Base-by-base conservation (phyloP, 345 rosid genomes). In the Xanthoceras sorbifolium region DNA sequence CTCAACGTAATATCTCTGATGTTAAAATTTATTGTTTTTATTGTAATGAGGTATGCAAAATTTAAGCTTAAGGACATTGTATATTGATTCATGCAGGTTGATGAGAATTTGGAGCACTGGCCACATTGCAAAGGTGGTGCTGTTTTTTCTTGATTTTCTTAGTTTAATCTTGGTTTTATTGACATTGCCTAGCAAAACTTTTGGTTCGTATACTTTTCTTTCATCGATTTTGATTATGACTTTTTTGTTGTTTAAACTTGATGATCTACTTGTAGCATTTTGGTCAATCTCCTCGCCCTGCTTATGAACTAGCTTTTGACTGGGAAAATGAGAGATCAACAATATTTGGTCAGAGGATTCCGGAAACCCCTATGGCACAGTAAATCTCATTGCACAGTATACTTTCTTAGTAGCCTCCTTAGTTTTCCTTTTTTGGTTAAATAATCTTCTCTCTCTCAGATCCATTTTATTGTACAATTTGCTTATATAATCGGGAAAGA, bases 301-400 rank as follows among this genome's bases (percentile, higher is more conserved):
- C 99, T 40, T 96, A 96, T 75, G 99, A 96, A 83, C 97, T 98
- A n/a, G 97, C 98, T 77, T 96, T 93, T 82, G 98, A 96, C 69
- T 96, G 99, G 99, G 98, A 94, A 80, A 93, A 85, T 83, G 99
- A 96, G 88, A 91, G 99, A 83, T 87, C 91, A 26, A 79, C 87
- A 89, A 93, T 91, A 75, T 88, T 85, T 85, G 99, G 99, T 48
- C 99, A 93, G 84, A 91, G 99, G 86, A 89, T 84, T 80, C 92
- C 93, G 7, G 99, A 93, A 82, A 79, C 92, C 79, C 92, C 92
- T 73, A 73, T 82, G 40, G 78, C 92, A 22, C 92, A 84, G 74
- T 77, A 67, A 66, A 63, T 75, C 61, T 67, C 78, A 23, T 29
- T 18, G 73, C 40, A 1, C 15, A 22, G 28, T 72, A 36, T 28